A percentile compares a stretch with the other conserved stretches of the same genome.
Conservation (phyloP, 1,139 yeast species). For the Candida pseudocylindracea region DNA sequence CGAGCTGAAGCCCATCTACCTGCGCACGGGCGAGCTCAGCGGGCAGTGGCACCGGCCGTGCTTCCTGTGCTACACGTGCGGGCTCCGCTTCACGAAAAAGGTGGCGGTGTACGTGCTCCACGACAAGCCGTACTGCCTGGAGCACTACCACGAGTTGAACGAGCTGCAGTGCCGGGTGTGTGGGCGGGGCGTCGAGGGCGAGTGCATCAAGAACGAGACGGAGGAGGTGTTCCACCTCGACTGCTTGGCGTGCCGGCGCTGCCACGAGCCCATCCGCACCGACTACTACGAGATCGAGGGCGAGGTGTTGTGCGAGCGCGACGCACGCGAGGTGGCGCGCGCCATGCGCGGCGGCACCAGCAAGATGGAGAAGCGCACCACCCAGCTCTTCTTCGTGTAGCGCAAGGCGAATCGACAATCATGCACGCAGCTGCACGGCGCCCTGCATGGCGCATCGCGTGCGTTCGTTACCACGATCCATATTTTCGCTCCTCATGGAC, state of each 20-base stretch:
- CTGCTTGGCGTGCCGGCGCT: conserved; percentile 36
- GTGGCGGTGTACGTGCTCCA: conserved; percentile 60
- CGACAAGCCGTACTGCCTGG: conserved; percentile 64
- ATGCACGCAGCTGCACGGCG: too few relatives aligned
- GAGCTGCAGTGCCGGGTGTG: conserved; percentile 58
- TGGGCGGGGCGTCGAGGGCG: conserved; percentile 66
- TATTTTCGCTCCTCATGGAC: too few relatives aligned
- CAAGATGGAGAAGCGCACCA: too few relatives aligned
- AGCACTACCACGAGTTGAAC: conserved; percentile 62
- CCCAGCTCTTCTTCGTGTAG: too few relatives aligned
- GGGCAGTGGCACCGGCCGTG: conserved; percentile 94
- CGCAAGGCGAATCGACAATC: too few relatives aligned
- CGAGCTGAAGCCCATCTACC: conserved; percentile 26
- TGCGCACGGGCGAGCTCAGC: conserved; percentile 58
- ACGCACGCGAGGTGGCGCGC: conserved; percentile 1
- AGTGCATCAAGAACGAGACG: conserved; percentile 61
- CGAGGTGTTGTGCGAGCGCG: conserved; percentile 24
- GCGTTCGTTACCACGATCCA: too few relatives aligned
- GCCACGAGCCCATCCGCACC: conserved; percentile 19
- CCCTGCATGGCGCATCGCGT: too few relatives aligned
- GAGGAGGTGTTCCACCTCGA: conserved; percentile 41
- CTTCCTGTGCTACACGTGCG: conserved; percentile 50
- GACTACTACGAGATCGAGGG: conserved; percentile 38
- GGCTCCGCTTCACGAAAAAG: conserved; percentile 26
- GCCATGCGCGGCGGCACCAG: too few relatives aligned